phyloP scores from a whole-genome alignment of 805 yeast species.

The Saccharomyces paradoxus region DNA sequence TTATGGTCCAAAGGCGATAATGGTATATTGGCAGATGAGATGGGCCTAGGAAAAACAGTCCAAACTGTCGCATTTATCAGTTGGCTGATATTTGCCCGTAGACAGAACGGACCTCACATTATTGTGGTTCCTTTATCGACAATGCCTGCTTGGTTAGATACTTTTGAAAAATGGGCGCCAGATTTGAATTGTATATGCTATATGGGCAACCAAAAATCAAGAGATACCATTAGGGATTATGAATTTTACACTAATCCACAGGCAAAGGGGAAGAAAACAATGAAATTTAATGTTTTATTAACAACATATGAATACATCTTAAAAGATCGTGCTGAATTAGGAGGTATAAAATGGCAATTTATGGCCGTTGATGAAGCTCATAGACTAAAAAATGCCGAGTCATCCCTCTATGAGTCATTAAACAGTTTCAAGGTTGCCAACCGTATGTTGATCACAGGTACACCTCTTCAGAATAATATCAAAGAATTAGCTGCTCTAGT shows the following conservation, averaged over 20 bases:
- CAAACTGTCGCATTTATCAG: constrained; percentile 92
- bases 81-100: constrained; percentile 89
- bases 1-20: constrained; percentile 96
- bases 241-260: constrained; percentile 67
- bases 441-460: constrained; percentile 88
- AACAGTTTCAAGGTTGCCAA: constrained; percentile 75
- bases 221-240: constrained; percentile 71
- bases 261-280: constrained; percentile 42
- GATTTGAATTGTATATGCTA: constrained; percentile 89
- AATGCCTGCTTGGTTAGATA: constrained; percentile 98
- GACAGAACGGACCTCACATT: constrained; percentile 95
- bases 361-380: constrained; percentile 98
- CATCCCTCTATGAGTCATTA: constrained; percentile 84
- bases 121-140: constrained; percentile 96
- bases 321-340: constrained; percentile 77
- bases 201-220: constrained; percentile 83
- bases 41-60: constrained; percentile 97
- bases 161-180: constrained; percentile 96
- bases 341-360: constrained; percentile 86
- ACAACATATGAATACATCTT: constrained; percentile 95
- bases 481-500: constrained; percentile 93
- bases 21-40: constrained; percentile 95
- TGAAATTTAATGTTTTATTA: constrained; percentile 82
- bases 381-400: constrained; percentile 86
- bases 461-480: constrained; percentile 93